Evolutionary conservation across 116 monocot species (phyloP).

Genomic region (Cymodocea nodosa): DNA sequence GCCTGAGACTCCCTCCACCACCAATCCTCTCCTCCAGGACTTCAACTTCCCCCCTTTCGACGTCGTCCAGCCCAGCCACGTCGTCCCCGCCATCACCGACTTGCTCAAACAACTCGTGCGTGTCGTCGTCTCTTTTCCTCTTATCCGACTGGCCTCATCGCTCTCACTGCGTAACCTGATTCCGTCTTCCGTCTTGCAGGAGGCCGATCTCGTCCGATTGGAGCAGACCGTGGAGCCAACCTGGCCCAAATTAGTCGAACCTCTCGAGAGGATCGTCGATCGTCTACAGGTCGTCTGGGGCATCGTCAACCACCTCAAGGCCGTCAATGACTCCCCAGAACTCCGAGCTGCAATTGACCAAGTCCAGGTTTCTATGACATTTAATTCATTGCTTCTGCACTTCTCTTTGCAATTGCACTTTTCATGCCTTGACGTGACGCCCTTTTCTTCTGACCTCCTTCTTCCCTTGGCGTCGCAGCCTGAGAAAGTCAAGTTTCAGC

Average conservation of each 20-base stretch:
- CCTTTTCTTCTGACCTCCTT: not conserved
- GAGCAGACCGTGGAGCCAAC: conserved; percentile 77
- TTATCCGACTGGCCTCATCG: not conserved
- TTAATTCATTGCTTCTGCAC: not conserved
- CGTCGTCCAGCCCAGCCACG: conserved; percentile 58
- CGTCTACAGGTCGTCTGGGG: conserved; percentile 83
- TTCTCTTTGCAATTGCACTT: not conserved
- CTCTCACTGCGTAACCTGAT: not conserved
- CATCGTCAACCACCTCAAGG: conserved; percentile 78
- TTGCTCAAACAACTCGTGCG: conserved; percentile 48
- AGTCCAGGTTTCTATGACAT: conserved; percentile 45
- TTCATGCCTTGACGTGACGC: not conserved
- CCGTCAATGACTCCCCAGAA: conserved; percentile 82
- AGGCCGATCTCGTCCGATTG: conserved; percentile 62
- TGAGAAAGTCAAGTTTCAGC: conserved; percentile 90
- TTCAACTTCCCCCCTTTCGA: conserved; percentile 88
- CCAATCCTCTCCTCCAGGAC: conserved; percentile 22
- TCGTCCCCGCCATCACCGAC: conserved; percentile 53
- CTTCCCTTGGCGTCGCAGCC: conserved; percentile 37
- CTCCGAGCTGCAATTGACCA: conserved; percentile 89
- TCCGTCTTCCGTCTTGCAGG: conserved; percentile 19
- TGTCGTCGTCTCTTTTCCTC: not conserved
- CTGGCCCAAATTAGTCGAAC: conserved; percentile 82
- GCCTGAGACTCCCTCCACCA: conserved; percentile 6
- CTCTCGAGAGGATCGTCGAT: conserved; percentile 80